Conservation (phyloP, 179 eudicot species). For the Carnegiea gigantea region DNA sequence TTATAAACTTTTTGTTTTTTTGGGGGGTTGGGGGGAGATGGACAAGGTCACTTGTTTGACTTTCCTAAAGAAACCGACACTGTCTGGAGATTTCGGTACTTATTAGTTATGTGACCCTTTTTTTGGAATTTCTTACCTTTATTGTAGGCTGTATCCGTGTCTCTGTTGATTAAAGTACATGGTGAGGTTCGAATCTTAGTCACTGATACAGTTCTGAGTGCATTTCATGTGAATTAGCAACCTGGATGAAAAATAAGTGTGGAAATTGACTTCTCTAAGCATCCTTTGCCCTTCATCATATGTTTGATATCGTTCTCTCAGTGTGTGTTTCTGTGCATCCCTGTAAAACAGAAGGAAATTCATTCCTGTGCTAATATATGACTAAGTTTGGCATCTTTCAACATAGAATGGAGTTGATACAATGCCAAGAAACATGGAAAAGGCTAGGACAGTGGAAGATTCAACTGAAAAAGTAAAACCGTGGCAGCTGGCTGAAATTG, state of each 20-base stretch:
- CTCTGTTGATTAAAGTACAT: too few relatives aligned
- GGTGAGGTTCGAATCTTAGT: not conserved
- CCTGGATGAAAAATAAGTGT: not conserved
- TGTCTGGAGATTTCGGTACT: too few relatives aligned
- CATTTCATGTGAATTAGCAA: not conserved
- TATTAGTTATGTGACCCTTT: too few relatives aligned
- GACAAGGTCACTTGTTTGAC: too few relatives aligned
- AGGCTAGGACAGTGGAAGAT: slow-evolving; percentile 66
- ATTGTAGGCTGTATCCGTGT: too few relatives aligned
- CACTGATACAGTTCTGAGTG: not conserved
- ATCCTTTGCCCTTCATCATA: not conserved
- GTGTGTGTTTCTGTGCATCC: not conserved
- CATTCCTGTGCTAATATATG: slow-evolving; percentile 2
- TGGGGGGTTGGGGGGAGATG: too few relatives aligned
- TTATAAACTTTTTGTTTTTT: too few relatives aligned
- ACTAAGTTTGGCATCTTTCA: not conserved
- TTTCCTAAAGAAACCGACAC: too few relatives aligned
- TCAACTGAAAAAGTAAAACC: slow-evolving; percentile 67
- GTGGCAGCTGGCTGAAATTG: slow-evolving; percentile 83
- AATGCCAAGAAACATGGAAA: slow-evolving; percentile 63
- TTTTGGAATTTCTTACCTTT: too few relatives aligned
- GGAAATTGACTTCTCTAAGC: not conserved
- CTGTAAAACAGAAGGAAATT: not conserved
- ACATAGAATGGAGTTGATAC: slow-evolving; percentile 74
- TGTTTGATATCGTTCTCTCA: not conserved